phyloP scores from a whole-genome alignment of 2,329 filamentous ascomycete genomes.

The Pezicula radicicola region DNA sequence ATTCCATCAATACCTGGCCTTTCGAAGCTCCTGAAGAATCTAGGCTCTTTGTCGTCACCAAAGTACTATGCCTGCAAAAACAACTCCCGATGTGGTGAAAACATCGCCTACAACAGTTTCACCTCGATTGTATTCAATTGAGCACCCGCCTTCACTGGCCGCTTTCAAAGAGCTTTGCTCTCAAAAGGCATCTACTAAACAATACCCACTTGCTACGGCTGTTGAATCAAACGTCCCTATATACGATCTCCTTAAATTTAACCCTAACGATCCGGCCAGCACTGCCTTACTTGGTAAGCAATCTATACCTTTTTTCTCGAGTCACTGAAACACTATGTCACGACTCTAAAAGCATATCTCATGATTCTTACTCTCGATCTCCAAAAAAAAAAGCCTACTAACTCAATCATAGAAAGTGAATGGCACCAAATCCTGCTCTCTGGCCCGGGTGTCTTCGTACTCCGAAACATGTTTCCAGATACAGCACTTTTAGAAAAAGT shows the following conservation, averaged over 20 bases:
- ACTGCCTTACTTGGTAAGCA: constrained; percentile 4
- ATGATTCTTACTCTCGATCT: too few species aligned
- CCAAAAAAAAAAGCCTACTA: too few species aligned
- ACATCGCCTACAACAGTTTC: too few species aligned
- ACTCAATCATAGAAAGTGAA: constrained; percentile 42
- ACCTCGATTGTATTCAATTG: too few species aligned
- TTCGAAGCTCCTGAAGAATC: too few species aligned
- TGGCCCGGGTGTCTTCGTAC: constrained; percentile 59
- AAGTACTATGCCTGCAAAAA: too few species aligned
- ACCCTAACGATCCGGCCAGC: constrained; percentile 26
- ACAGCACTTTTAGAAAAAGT: constrained; percentile 38
- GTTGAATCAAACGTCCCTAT: constrained; percentile 52
- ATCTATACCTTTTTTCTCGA: too few species aligned
- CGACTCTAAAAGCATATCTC: too few species aligned
- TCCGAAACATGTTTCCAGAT: constrained; percentile 48
- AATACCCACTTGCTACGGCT: constrained; percentile 45
- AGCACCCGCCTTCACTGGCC: constrained; percentile 23
- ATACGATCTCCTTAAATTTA: constrained; percentile 41
- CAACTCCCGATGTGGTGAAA: too few species aligned
- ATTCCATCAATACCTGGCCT: too few species aligned
- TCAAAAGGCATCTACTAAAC: constrained; percentile 29
- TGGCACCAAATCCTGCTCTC: constrained; percentile 54
- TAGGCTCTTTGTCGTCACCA: too few species aligned
- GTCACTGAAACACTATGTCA: too few species aligned
- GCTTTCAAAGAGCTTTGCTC: constrained; percentile 43